Conservation (phyloP, 2,329 filamentous ascomycete species). For the Calcarisporium arbuscula region DNA sequence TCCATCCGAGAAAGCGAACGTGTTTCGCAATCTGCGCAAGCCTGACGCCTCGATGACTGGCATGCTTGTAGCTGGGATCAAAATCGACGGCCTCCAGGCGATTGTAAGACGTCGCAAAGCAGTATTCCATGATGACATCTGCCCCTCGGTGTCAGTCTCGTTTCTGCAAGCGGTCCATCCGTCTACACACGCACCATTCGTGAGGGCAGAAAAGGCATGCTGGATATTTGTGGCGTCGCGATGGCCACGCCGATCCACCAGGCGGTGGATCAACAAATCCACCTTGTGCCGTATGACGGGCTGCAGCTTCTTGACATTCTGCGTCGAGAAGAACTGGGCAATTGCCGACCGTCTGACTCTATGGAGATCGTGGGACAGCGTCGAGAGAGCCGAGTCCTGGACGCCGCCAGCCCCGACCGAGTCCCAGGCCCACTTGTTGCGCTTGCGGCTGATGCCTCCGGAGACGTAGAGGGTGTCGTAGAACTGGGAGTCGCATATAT, state of each 20-base stretch:
- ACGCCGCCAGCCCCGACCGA: no score
- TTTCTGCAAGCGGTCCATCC: not conserved
- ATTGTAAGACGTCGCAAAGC: not conserved
- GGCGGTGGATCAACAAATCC: no score
- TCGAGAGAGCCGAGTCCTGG: conserved; percentile 27
- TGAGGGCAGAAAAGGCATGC: no score
- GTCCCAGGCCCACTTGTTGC: no score
- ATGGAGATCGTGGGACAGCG: conserved; percentile 16
- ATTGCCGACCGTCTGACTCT: not conserved
- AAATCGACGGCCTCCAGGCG: not conserved
- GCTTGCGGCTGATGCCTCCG: no score
- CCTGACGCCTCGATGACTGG: conserved; percentile 1
- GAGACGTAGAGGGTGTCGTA: conserved; percentile 14
- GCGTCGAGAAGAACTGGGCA: conserved; percentile 2
- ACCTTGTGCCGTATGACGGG: no score
- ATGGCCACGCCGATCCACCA: no score
- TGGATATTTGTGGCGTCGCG: no score
- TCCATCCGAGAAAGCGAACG: no score
- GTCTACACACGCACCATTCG: not conserved
- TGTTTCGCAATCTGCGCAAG: conserved; percentile 1
- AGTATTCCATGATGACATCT: not conserved
- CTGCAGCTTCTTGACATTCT: conserved; percentile 29
- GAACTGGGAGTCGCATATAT: conserved; percentile 20
- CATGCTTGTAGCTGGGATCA: no score
- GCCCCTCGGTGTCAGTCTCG: not conserved